These are phyloP conservation scores for Thielaviopsis ethacetica DNA, from an alignment of 2,329 filamentous ascomycete genomes.

Conservation along the genomic window DNA sequence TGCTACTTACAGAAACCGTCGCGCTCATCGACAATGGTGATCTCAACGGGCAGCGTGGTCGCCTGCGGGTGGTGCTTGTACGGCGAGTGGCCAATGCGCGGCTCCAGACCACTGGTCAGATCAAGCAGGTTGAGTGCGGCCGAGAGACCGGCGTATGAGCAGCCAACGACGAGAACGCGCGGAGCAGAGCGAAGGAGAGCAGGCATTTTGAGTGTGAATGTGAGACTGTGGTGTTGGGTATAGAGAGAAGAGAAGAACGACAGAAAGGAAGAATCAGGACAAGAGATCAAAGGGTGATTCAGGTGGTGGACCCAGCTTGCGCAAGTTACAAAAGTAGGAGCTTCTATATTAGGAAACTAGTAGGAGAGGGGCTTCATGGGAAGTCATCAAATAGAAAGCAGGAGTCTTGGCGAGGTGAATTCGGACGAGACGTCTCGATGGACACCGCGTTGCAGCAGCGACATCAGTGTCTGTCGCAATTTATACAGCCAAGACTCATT, in stretches of 20 bases:
- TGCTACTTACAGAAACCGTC: slow-evolving; percentile 59
- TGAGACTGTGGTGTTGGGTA: background rate
- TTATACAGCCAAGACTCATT: no score
- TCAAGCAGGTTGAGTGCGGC: slow-evolving; percentile 52
- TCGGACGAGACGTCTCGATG: background rate
- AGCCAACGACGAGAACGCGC: slow-evolving; percentile 52
- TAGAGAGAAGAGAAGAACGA: background rate
- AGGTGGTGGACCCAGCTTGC: background rate
- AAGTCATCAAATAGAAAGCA: no score
- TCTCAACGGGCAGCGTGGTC: slow-evolving; percentile 40
- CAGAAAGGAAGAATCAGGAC: background rate
- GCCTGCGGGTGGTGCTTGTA: slow-evolving; percentile 25
- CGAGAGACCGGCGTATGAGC: slow-evolving; percentile 56
- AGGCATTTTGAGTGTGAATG: slow-evolving; percentile 1
- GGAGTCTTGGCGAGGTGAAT: background rate
- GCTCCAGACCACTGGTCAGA: slow-evolving; percentile 37
- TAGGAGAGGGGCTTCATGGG: background rate
- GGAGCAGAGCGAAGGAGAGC: slow-evolving; percentile 20
- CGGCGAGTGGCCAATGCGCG: slow-evolving; percentile 27
- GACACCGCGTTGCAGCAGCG: background rate
- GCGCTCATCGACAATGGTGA: slow-evolving; percentile 63
- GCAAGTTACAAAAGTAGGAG: background rate
- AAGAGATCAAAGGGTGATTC: background rate
- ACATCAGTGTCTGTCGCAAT: background rate
- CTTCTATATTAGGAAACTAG: background rate